Evolutionary conservation across 2,329 filamentous ascomycete genomes (phyloP).

Genomic region (Aspergillus tanneri): DNA sequence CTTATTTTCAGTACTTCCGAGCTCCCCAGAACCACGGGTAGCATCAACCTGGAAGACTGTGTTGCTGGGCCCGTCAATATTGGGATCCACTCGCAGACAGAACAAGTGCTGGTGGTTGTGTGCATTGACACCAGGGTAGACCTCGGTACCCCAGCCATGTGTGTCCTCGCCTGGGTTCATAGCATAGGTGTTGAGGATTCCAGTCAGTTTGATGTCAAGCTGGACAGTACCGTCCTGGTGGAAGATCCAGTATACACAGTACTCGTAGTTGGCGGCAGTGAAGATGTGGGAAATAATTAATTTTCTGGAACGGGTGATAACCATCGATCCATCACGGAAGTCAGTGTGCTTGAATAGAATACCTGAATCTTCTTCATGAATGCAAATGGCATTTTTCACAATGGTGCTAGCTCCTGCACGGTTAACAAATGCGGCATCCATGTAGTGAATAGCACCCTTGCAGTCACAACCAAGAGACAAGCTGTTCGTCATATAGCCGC

Average conservation of each 20-base stretch:
- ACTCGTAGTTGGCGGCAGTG: slow-evolving; percentile 95
- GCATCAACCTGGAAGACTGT: slow-evolving; percentile 83
- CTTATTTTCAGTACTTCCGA: slow-evolving; percentile 77
- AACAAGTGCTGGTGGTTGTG: slow-evolving; percentile 97
- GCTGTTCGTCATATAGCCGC: slow-evolving; percentile 51
- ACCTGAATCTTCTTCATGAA: slow-evolving; percentile 89
- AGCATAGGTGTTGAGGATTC: slow-evolving; percentile 87
- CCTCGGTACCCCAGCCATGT: slow-evolving; percentile 84
- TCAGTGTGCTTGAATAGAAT: slow-evolving; percentile 94
- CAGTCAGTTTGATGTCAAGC: slow-evolving; percentile 86
- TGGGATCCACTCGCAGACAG: slow-evolving; percentile 82
- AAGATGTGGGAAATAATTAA: slow-evolving; percentile 89
- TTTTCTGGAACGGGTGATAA: slow-evolving; percentile 82
- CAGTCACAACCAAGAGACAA: slow-evolving; percentile 47
- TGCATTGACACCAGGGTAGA: slow-evolving; percentile 86
- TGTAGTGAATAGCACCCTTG: slow-evolving; percentile 72
- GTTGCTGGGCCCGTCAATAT: slow-evolving; percentile 81
- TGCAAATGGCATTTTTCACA: slow-evolving; percentile 92
- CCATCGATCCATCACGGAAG: slow-evolving; percentile 84
- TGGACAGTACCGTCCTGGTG: slow-evolving; percentile 91
- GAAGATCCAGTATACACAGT: slow-evolving; percentile 84
- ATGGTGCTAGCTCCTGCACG: slow-evolving; percentile 70
- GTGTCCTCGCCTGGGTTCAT: slow-evolving; percentile 79
- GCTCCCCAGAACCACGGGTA: slow-evolving; percentile 65
- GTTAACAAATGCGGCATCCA: slow-evolving; percentile 83